Evolutionary conservation across 2,329 filamentous ascomycete genomes (phyloP), one percentile per base, ranked within the genome.

Genomic region (Scorias spongiosa): DNA sequence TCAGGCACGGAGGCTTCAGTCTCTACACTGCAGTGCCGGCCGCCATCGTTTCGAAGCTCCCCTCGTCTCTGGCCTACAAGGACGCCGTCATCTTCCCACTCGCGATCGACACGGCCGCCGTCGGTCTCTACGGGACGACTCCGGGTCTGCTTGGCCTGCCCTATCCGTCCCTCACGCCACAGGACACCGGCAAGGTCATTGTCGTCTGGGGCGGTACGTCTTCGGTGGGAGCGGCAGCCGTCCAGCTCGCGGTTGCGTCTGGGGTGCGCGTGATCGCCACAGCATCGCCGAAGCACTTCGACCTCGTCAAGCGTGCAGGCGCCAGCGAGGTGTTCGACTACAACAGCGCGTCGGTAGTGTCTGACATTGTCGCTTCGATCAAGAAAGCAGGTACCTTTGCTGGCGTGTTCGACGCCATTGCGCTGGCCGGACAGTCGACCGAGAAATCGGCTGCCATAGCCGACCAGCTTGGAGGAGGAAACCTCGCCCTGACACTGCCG

Each of bases 51-150:
- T 52, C 63, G 4, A 60, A 60, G 34, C 61, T 70, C 41, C 66
- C 67, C 0, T 50, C 54, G 34, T 54, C 52, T 8, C 47, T 67
- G 28, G 54, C 60, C 41, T 70, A 57, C 51, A 59, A 51, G 9
- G 47, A 62, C 9, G 67, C 60, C 20, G 49, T 57, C 26, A 66
- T 69, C 18, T 59, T 70, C 2, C 67, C 67, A 1, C 57, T 69
- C 8, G 64, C 63, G 15, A 56, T 69, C 44, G 63, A 64, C 18
- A 69, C 67, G 3, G 66, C 67, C 12, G 55, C 63, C 14, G 54
- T 57, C n/a, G 63, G 61, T 20, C 62, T 70, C 11, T 69, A 64
- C 57, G 58, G 60, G 46, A 54, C 58, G 15, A 49, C 54, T 30
- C 49, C 48, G 15, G 38, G 44, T 18, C 54, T 60, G 34, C 59